A percentile compares a stretch with the other conserved stretches of the same genome.
Evolutionary conservation across 257 asterid genomes (phyloP).

Genomic region (Ocimum tenuiflorum): DNA sequence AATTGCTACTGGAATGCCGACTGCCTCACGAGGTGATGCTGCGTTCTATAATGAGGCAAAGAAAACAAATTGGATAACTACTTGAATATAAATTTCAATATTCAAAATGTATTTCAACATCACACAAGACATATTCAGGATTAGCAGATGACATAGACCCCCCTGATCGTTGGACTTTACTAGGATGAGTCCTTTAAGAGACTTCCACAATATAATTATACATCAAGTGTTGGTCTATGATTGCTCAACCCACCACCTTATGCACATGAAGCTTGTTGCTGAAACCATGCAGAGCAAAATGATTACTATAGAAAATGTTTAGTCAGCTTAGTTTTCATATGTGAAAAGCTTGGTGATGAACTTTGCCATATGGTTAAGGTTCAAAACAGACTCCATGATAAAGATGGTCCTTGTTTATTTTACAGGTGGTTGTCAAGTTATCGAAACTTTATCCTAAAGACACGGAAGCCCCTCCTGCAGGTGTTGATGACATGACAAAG

Average conservation of each 20-base stretch:
- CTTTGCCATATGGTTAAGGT: neutral
- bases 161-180: neutral
- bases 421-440: constrained; percentile 65
- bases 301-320: neutral
- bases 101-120: no score
- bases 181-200: constrained; percentile 7
- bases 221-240: neutral
- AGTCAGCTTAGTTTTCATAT: neutral
- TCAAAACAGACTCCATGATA: neutral
- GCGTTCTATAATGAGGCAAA: neutral
- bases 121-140: neutral
- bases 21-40: neutral
- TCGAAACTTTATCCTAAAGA: constrained; percentile 82
- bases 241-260: neutral
- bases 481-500: constrained; percentile 99
- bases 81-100: no score
- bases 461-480: constrained; percentile 89
- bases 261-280: constrained; percentile 14
- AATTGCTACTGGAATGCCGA: neutral
- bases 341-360: neutral
- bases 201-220: neutral
- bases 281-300: neutral
- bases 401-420: constrained; percentile 5
- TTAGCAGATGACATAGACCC: neutral
- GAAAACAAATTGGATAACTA: neutral